Base-by-base conservation (phyloP, 495 filamentous ascomycete species). In the Penicillium flavigenum region DNA sequence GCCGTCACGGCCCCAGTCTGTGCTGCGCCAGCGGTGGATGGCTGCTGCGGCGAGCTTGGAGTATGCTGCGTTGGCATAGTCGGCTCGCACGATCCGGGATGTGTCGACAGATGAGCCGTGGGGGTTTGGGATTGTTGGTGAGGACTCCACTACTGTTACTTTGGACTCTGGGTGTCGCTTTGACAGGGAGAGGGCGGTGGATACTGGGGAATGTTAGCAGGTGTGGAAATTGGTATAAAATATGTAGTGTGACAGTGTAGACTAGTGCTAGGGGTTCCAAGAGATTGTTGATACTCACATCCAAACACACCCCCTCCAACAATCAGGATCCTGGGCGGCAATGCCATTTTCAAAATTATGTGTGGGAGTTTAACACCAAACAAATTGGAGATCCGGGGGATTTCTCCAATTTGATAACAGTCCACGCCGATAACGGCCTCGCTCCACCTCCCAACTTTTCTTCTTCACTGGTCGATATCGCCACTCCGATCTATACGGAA, bases 271-370 rank as follows among this genome's bases (percentile, higher is more conserved):
- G 19, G 11, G 52, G 2, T 7, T 12, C 11, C 7, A 39, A 5
- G 24, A 17, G 16, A 20, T 31, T 26, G 3, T 19, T 11, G 17
- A 24, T 4, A 73, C 77, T 70, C 64, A 83, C 81, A 80, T 63
- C 89, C 89, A 59, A 92, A 92, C 57, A 91, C 86, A 47, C 89
- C 89, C 46, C 86, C 84, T 59, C 89, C 89, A 11, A 92, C 73
- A 56, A 93, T 90, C 50, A 92, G 75, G 58, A 92, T 86, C 31
- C 81, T 84, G 9, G 63, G 47, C 6, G 76, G 75, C 39, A 79
- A 56, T 36, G 70, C 64, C 76, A 79, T 79, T 51, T 58, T 16
- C 11, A 12, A 24, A 47, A 17, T 20, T 42, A 54, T 34, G 24
- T 47, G 47, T 47, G 49, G 56, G 43, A 5, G 31, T 20, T 29